Base-by-base conservation (phyloP, 2,329 filamentous ascomycete genomes). In the Dothiorella sarmentorum region DNA sequence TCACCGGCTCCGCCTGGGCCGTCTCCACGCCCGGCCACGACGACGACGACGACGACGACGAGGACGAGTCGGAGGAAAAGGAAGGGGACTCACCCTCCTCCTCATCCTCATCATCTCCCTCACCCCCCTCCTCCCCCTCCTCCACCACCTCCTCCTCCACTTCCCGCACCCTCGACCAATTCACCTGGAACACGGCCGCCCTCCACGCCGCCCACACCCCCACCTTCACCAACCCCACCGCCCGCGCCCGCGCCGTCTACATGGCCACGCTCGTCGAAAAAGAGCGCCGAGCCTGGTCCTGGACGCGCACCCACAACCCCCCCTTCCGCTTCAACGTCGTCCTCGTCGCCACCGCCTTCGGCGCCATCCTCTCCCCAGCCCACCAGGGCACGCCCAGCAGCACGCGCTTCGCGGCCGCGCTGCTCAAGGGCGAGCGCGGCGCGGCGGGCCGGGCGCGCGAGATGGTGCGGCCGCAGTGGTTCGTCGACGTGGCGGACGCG, bases 261-360 rank as follows among this genome's bases (percentile, higher is more conserved):
- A 35, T 80, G 76, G 62, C 85, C 81, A 11, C 78, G 79, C 70
- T 94, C 90, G 55, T 57, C 20, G 51, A 38, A 17, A 40, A 52
- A 9, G 62, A 65, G 52, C 53, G 61, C 37, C 60, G 49, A 42
- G 42, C 45, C 42, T 63, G 63, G 63, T 51, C 57, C 37, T 65
- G 60, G 53, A 37, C 59, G 15, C 7, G 35, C 6, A 40, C 60
- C 37, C 33, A 61, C 26, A 17, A 31, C 51, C 61, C 59, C 20
- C 55, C 60, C 1, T 65, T 63, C 33, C 45, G 53, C 7, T 38
- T 63, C 26, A 62, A 63, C 40, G 58, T 60, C 13, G 52, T 64
- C 7, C 56, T 63, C n/a, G 59, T 61, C 3, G 49, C 26, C 4
- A 63, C 56, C 9, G 61, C 56, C 40, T 55, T 64, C n/a, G 63